Evolutionary conservation across 2,329 filamentous ascomycete genomes (phyloP).

Genomic region (Rutstroemia sp.): DNA sequence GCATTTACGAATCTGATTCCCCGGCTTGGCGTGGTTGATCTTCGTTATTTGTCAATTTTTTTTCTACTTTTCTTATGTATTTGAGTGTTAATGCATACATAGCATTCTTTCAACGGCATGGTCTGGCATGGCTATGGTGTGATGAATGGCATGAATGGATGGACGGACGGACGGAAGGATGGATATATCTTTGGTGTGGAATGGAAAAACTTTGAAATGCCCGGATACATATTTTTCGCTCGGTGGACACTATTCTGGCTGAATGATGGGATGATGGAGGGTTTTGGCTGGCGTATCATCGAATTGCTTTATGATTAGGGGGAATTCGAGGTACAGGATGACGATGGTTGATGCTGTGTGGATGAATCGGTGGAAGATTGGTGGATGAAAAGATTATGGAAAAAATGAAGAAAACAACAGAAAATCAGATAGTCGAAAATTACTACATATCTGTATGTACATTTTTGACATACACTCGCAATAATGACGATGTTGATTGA

Average conservation of each 20-base stretch:
- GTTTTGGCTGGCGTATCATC: too few species aligned
- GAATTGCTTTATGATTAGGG: too few species aligned
- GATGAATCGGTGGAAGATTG: neutral
- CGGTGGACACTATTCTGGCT: too few species aligned
- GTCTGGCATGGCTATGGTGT: neutral
- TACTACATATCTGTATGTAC: too few species aligned
- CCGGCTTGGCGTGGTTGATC: neutral
- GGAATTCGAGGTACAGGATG: neutral
- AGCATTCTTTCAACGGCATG: neutral
- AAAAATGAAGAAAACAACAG: too few species aligned
- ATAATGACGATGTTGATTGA: too few species aligned
- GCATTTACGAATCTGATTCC: constrained; percentile 2
- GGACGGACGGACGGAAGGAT: neutral
- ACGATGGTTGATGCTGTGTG: neutral
- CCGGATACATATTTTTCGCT: neutral
- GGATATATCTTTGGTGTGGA: neutral
- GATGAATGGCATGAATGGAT: neutral
- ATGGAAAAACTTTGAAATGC: neutral
- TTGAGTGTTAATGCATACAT: neutral
- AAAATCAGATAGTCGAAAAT: too few species aligned
- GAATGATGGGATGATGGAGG: too few species aligned
- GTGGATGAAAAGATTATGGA: neutral
- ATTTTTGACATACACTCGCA: too few species aligned
- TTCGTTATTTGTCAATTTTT: neutral
- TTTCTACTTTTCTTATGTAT: neutral